A percentile compares a stretch with the other conserved stretches of the same genome.
phyloP scores from a whole-genome alignment of 306 rosid species.

The Pueraria montana region DNA sequence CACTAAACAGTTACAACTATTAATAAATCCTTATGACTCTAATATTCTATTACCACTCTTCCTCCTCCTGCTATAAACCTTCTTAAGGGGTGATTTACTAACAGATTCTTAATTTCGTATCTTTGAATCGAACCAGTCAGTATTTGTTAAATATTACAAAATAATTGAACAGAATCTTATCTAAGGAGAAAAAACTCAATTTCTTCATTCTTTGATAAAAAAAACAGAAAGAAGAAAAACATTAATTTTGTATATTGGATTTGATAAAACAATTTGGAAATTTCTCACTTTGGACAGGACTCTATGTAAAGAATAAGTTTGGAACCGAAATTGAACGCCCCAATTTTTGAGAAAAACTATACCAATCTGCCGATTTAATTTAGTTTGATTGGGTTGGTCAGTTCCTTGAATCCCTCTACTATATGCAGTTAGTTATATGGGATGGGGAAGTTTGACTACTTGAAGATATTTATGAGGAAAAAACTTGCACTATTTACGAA shows the following conservation, averaged over 20 bases:
- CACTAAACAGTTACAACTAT: neutral
- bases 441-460: constrained; percentile 4
- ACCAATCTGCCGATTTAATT: neutral
- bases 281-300: neutral
- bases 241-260: neutral
- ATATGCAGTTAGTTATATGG: neutral
- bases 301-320: neutral
- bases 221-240: too few species aligned
- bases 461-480: constrained; percentile 7
- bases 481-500: neutral
- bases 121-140: neutral
- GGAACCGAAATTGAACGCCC: neutral
- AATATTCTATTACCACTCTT: neutral
- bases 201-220: too few species aligned
- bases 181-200: neutral
- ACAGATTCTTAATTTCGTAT: neutral
- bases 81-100: neutral
- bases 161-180: neutral
- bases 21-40: neutral
- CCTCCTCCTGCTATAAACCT: neutral
- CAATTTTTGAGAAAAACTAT: neutral
- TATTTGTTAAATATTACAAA: neutral
- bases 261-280: neutral
- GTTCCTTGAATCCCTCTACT: neutral
- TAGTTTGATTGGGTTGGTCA: neutral